phyloP scores from a whole-genome alignment of 169 alveolate species.

The Theileria orientalis region DNA sequence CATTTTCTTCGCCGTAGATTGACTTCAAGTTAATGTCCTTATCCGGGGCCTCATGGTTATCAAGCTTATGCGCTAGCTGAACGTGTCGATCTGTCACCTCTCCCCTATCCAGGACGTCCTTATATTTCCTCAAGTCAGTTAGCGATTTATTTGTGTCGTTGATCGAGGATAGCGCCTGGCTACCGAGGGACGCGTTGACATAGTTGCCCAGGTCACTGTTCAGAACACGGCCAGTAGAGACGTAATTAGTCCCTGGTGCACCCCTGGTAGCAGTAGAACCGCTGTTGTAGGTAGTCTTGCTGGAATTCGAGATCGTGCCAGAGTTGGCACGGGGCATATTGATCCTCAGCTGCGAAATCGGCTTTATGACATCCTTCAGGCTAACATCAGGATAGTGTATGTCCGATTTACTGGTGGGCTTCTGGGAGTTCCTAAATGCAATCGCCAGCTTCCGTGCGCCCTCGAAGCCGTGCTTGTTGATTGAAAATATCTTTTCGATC shows the following conservation, averaged over 20 bases:
- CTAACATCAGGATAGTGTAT: conserved; percentile 10
- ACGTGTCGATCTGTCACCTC: too few relatives aligned
- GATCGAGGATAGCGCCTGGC: neutral
- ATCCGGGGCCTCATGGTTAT: neutral
- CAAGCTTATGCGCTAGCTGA: too few relatives aligned
- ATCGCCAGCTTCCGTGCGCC: conserved; percentile 78
- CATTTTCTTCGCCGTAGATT: conserved; percentile 1
- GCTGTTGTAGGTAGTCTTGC: neutral
- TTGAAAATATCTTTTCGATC: conserved; percentile 77
- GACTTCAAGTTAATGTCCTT: neutral
- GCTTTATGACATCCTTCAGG: conserved; percentile 15
- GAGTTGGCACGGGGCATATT: neutral
- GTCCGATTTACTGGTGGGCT: conserved; percentile 55
- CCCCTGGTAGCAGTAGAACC: too few relatives aligned
- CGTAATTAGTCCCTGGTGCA: too few relatives aligned
- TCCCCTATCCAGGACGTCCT: neutral
- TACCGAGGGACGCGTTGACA: too few relatives aligned
- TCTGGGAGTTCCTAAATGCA: conserved; percentile 79
- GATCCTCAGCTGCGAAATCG: conserved; percentile 16
- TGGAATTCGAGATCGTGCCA: neutral
- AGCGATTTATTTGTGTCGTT: neutral
- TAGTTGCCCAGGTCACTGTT: too few relatives aligned
- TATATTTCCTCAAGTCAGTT: neutral
- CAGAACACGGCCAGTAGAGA: too few relatives aligned
- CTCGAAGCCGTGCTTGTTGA: conserved; percentile 78